Evolutionary conservation across 2,329 filamentous ascomycete species (phyloP), one percentile per base, ranked within the genome.

Genomic region (Colletotrichum viniferum): DNA sequence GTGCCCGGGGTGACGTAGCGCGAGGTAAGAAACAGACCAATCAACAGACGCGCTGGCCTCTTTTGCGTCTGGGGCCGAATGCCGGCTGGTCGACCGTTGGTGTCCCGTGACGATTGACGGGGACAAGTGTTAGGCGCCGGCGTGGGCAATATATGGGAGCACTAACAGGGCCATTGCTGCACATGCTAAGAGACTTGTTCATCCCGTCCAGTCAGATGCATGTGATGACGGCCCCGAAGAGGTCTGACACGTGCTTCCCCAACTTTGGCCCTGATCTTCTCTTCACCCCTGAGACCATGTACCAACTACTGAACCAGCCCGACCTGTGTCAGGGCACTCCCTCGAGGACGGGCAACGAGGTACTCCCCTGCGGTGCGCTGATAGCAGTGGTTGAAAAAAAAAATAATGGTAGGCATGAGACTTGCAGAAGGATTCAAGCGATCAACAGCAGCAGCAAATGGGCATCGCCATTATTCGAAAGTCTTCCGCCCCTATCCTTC

Each of bases 231-330:
- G 64, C 32, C 68, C 32, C 62, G 26, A 71, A 38, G 65, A 69
- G 56, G 34, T 72, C 74, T 77, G 68, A 76, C 76, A 77, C 76
- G 74, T 77, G 76, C 76, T 76, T 74, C 71, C 65, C 74, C 67
- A 69, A 56, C 58, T 63, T 63, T 70, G 69, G 61, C 28, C 58
- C 61, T 71, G 69, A 69, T 71, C 62, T 64, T 43, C 72, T 28
- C 52, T 26, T 28, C 56, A 28, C 48, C 43, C 48, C 60, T 73
- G 48, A 26, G 48, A 21, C 72, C 58, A 30, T 52, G 43, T 52
- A 52, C n/a, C 43, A 52, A 21, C 26, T 4, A 26, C 26, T 26
- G 26, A 26, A 26, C 43, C 43, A 21, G 6, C 4, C 30, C 18
- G 58, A 34, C 58, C 18, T 34, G 12, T 21, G 32, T 34, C 32